Percentiles rank a stretch among this genome's conserved stretches.
These are phyloP conservation scores for Pleurotus ostreatus DNA, from an alignment of 768 basidiomycete species.

Conservation along the genomic window DNA sequence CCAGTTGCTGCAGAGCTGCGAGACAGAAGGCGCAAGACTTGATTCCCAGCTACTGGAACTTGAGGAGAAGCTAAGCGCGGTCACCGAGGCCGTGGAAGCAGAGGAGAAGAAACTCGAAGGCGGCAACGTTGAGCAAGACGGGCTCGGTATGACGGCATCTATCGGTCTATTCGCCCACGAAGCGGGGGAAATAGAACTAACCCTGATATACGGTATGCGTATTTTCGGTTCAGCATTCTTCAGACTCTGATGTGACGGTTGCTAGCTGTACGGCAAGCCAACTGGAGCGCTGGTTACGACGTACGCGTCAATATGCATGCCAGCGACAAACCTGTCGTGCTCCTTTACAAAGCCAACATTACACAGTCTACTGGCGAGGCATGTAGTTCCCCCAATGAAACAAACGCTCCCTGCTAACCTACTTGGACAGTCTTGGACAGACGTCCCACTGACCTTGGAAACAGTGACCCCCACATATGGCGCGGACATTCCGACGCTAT, in stretches of 20 bases:
- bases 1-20: slow-evolving; percentile 13
- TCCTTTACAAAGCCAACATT: slow-evolving; percentile 18
- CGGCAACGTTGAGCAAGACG: slow-evolving; percentile 10
- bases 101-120: neutral
- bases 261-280: slow-evolving; percentile 15
- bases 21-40: slow-evolving; percentile 11
- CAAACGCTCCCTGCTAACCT: neutral
- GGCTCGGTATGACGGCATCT: slow-evolving; percentile 13
- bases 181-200: slow-evolving; percentile 16
- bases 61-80: slow-evolving; percentile 10
- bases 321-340: slow-evolving; percentile 12
- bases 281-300: slow-evolving; percentile 19
- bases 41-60: slow-evolving; percentile 13
- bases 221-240: neutral
- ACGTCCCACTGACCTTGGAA: slow-evolving; percentile 18
- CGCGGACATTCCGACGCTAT: slow-evolving; percentile 14
- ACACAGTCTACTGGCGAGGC: slow-evolving; percentile 19
- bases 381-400: neutral
- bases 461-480: slow-evolving; percentile 20
- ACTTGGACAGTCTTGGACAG: slow-evolving; percentile 15
- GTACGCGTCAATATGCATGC: slow-evolving; percentile 16
- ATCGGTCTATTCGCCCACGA: slow-evolving; percentile 18
- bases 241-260: neutral
- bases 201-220: slow-evolving; percentile 17
- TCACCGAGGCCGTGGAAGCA: slow-evolving; percentile 12